Percentiles rank a stretch among this genome's conserved stretches.
These are phyloP conservation scores for Populus davidiana DNA, from an alignment of 345 rosid species.

Conservation along the genomic window DNA sequence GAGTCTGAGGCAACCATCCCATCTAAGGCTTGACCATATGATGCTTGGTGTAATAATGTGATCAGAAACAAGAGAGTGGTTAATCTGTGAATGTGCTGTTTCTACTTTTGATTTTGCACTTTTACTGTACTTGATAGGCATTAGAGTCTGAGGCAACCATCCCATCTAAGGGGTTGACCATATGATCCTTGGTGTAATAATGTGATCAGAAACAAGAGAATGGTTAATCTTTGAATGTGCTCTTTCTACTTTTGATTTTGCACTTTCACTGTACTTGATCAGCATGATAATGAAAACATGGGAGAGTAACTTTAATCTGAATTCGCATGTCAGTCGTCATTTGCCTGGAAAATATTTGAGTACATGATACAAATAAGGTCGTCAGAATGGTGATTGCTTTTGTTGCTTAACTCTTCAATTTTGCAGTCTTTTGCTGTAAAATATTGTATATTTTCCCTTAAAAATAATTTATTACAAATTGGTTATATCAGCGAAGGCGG, in stretches of 20 bases:
- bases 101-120: not conserved
- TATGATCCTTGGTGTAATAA: not conserved
- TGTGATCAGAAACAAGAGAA: not conserved
- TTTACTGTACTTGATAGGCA: not conserved
- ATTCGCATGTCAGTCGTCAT: not conserved
- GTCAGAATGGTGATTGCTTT: not conserved
- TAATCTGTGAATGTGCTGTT: not conserved
- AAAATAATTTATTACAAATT: not conserved
- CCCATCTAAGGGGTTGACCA: slow-evolving; percentile 25
- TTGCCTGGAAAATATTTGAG: not conserved
- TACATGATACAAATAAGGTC: not conserved
- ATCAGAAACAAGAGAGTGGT: not conserved
- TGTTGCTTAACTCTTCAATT: too few species aligned
- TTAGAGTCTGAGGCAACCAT: slow-evolving; percentile 17
- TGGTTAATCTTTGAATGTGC: not conserved
- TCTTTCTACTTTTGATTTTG: not conserved
- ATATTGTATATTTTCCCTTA: not conserved
- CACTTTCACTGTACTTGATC: not conserved
- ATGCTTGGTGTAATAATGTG: not conserved
- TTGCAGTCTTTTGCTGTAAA: not conserved
- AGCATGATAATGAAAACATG: not conserved
- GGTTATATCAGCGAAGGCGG: not conserved
- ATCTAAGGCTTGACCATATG: slow-evolving; percentile 20
- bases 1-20: slow-evolving; percentile 21
- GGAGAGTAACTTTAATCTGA: not conserved